A percentile compares a stretch with the other conserved stretches of the same genome.
phyloP scores from a whole-genome alignment of 768 basidiomycete species.

The Dendrothele bispora region DNA sequence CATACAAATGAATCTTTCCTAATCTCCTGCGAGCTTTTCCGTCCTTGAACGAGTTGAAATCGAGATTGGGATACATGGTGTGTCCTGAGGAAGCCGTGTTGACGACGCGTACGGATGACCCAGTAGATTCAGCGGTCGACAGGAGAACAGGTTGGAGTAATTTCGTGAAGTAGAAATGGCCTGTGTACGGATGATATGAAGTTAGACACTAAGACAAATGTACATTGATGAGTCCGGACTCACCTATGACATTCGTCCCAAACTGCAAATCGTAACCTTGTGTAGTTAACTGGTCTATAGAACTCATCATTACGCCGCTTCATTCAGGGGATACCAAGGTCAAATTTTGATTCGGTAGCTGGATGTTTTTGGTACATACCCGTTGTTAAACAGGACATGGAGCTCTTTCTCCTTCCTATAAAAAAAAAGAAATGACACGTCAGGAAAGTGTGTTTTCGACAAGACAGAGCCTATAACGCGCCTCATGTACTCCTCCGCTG shows the following conservation, averaged over 20 bases:
- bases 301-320: conserved; percentile 30
- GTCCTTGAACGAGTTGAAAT: conserved; percentile 23
- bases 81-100: conserved; percentile 19
- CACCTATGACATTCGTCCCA: conserved; percentile 24
- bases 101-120: conserved; percentile 43
- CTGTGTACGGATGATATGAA: conserved; percentile 29
- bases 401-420: conserved; percentile 41
- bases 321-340: neutral
- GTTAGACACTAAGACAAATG: neutral
- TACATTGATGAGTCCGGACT: neutral
- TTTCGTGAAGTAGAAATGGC: conserved; percentile 60
- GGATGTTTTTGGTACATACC: conserved; percentile 26
- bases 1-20: conserved; percentile 9
- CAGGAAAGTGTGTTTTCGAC: neutral
- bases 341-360: neutral
- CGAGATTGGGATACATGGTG: neutral
- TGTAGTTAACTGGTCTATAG: conserved; percentile 21
- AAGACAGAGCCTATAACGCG: conserved; percentile 5
- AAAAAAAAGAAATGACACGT: neutral
- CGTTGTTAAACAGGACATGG: conserved; percentile 51
- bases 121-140: conserved; percentile 25
- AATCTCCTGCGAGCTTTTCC: conserved; percentile 17
- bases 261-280: conserved; percentile 29
- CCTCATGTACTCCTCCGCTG: conserved; percentile 42
- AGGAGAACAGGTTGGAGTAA: conserved; percentile 45